A percentile compares a stretch with the other conserved stretches of the same genome.
These are phyloP conservation scores for Pouteria glomerata DNA, from an alignment of 148 eudicot species.

Conservation along the genomic window DNA sequence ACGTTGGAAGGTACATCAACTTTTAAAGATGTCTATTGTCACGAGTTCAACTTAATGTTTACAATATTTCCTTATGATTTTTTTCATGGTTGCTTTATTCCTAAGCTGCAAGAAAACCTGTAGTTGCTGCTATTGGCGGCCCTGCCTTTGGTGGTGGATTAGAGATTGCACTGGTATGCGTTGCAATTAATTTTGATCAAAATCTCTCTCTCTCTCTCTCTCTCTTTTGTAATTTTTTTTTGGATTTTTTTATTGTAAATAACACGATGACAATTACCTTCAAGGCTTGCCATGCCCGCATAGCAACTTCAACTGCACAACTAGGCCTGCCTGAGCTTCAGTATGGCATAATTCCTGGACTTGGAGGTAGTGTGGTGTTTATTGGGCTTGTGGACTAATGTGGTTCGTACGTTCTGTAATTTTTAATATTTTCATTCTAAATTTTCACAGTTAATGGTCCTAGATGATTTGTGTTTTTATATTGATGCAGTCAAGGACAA, in stretches of 20 bases:
- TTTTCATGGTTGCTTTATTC: conserved; percentile 7
- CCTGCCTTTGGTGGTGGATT: conserved; percentile 92
- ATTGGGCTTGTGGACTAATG: too few relatives aligned
- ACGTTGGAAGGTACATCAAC: conserved; percentile 78
- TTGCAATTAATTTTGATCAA: neutral
- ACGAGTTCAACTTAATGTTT: too few relatives aligned
- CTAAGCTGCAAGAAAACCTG: conserved; percentile 80
- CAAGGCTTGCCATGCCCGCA: conserved; percentile 93
- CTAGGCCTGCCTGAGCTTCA: conserved; percentile 96
- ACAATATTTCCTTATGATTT: too few relatives aligned
- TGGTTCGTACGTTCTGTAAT: too few relatives aligned
- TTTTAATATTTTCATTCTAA: too few relatives aligned
- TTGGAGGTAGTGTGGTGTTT: too few relatives aligned
- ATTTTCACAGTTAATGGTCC: too few relatives aligned
- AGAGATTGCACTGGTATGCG: conserved; percentile 94
- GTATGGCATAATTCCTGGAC: conserved; percentile 89
- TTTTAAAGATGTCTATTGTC: too few relatives aligned
- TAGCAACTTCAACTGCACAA: conserved; percentile 81
- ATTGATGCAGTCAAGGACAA: neutral
- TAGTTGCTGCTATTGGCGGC: conserved; percentile 95
- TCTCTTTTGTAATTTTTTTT: too few relatives aligned
- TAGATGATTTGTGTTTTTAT: too few relatives aligned
- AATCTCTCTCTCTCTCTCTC: too few relatives aligned
- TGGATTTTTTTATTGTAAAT: neutral
- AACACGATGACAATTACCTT: conserved; percentile 2